A percentile compares a stretch with the other conserved stretches of the same genome.
Evolutionary conservation across 805 yeast genomes (phyloP).

Genomic region (Ogataea pignaliae): DNA sequence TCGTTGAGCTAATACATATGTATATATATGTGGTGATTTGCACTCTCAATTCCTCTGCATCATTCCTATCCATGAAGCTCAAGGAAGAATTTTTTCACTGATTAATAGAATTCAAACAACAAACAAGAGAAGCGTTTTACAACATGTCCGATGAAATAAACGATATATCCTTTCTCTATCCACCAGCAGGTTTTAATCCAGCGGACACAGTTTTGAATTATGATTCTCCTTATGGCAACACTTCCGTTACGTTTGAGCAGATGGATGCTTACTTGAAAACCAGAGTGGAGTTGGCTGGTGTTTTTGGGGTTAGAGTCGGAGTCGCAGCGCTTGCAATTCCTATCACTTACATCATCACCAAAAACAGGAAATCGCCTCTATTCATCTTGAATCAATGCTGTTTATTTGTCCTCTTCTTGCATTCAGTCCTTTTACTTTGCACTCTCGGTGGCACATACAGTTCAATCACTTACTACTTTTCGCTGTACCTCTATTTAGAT

Average conservation of each 20-base stretch:
- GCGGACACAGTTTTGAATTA: constrained; percentile 30
- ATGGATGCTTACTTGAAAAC: constrained; percentile 35
- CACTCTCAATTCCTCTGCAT: too few species aligned
- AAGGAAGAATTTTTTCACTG: too few species aligned
- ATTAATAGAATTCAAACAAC: too few species aligned
- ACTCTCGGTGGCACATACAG: constrained; percentile 51
- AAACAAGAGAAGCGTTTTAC: too few species aligned
- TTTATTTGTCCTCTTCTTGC: constrained; percentile 50
- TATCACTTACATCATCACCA: constrained; percentile 43
- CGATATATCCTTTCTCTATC: neutral
- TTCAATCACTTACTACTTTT: constrained; percentile 42
- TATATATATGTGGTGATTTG: too few species aligned
- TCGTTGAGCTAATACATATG: too few species aligned
- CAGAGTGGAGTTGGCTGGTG: constrained; percentile 35
- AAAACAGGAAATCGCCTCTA: constrained; percentile 58
- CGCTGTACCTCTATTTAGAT: constrained; percentile 40
- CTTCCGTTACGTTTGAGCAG: constrained; percentile 35
- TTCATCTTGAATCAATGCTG: constrained; percentile 69
- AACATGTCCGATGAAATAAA: too few species aligned
- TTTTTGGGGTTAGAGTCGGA: constrained; percentile 59
- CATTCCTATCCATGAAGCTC: too few species aligned
- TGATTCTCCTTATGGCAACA: constrained; percentile 39
- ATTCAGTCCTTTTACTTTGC: constrained; percentile 54
- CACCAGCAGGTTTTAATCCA: constrained; percentile 20
- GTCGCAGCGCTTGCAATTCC: constrained; percentile 45